Base-by-base conservation (phyloP, 345 rosid species). In the Syzygium jambos region DNA sequence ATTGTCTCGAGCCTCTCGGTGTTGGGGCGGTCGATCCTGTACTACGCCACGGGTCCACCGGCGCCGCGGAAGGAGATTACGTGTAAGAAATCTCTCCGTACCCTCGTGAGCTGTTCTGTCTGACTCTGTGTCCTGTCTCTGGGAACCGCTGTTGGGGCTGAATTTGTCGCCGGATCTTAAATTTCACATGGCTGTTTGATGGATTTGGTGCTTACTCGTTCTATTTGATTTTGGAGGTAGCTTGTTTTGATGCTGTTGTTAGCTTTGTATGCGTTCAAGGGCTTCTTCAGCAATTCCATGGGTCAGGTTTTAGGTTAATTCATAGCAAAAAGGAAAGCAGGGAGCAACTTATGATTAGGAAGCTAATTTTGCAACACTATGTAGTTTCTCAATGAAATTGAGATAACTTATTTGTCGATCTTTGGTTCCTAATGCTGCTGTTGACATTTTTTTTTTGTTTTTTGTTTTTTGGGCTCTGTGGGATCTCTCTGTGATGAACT, bases 1-100 rank as follows among this genome's bases (percentile, higher is more conserved):
- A 89, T 98, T 84, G 94, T 98, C n/a, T 94, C 99, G 5, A 88
- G 94, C 17, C 87, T 98, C 86, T 96, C 99, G 38, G 77, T 95
- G 91, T 88, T 95, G 30, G 96, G 96, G 3, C 94, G 96, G 86
- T 92, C 96, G 2, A 88, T 96, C 25, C 85, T 98, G 87, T 92
- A 92, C 85, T 93, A 91, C 91, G 94, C 92, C 88, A 90, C 92
- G 89, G 92, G 94, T 2, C 93, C 95, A 0, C 91, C 96, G 12
- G 57, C 93, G 52, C 92, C 95, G 25, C 59, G 59, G 61, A 84
- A 87, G 89, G 87, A 85, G 65, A 89, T 84, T 57, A 78, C 78
- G 88, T 78, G 89, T 83, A 46, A 57, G 77, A 3, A 38, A 73
- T 73, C 38, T 41, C 82, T 73, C 82, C 49, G 49, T 38, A 14